These are phyloP conservation scores for Fusarium decemcellulare DNA, from an alignment of 2,329 filamentous ascomycete species.

Conservation along the genomic window DNA sequence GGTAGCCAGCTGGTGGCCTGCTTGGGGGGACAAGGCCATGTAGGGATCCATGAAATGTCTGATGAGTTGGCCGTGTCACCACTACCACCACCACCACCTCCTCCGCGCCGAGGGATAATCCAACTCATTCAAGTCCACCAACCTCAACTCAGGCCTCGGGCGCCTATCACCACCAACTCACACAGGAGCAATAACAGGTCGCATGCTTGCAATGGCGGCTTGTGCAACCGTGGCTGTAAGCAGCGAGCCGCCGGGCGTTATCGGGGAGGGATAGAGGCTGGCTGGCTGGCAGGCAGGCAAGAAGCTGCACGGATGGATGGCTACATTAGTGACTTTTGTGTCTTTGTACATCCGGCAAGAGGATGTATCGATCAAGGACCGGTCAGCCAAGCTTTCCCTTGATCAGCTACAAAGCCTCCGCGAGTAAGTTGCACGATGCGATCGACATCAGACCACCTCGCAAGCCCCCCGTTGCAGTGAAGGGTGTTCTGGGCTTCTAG, in stretches of 20 bases:
- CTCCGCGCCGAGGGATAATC: constrained; percentile 20
- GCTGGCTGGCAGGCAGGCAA: neutral
- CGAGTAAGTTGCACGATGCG: constrained; percentile 41
- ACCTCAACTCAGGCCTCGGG: constrained; percentile 4
- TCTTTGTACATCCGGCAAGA: too few relatives aligned
- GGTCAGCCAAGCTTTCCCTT: constrained; percentile 4
- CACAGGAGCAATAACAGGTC: constrained; percentile 13
- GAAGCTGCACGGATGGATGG: too few relatives aligned
- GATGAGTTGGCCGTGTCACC: constrained; percentile 48
- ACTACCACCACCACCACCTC: constrained; percentile 5
- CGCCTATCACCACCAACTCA: constrained; percentile 22
- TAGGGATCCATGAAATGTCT: constrained; percentile 33
- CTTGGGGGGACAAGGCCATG: constrained; percentile 21
- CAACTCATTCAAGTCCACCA: constrained; percentile 16
- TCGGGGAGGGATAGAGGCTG: constrained; percentile 26
- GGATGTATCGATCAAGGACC: too few relatives aligned
- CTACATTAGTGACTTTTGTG: constrained; percentile 23
- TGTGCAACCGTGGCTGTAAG: constrained; percentile 22
- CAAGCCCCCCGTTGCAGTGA: constrained; percentile 41
- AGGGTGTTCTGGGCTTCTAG: constrained; percentile 41
- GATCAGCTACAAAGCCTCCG: constrained; percentile 16
- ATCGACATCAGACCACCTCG: constrained; percentile 48
- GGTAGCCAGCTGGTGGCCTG: constrained; percentile 12
- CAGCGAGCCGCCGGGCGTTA: constrained; percentile 24
- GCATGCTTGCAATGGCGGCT: neutral